Evolutionary conservation across 2,329 filamentous ascomycete genomes (phyloP).

Genomic region (Cryphonectria nitschkei): DNA sequence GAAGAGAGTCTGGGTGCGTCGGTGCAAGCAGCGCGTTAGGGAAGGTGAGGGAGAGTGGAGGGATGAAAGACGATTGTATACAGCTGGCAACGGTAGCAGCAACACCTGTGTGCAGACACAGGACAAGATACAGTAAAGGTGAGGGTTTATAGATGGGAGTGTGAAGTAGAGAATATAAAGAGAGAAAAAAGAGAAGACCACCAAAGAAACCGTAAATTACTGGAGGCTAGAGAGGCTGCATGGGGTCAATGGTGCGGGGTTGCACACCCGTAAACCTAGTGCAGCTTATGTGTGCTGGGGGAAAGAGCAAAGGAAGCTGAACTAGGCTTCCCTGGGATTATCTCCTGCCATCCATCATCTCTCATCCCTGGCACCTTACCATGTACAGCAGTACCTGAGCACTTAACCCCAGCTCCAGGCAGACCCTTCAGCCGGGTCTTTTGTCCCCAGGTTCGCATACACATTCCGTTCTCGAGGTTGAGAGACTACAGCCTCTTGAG

Average conservation of each 20-base stretch:
- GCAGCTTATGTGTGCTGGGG: not conserved
- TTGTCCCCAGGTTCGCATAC: not conserved
- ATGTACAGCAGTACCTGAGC: not conserved
- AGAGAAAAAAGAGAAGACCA: not conserved
- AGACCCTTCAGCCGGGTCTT: no score
- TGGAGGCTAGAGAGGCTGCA: not conserved
- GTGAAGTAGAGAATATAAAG: not conserved
- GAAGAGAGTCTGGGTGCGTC: not conserved
- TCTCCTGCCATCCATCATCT: not conserved
- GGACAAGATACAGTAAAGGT: not conserved
- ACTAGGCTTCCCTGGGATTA: not conserved
- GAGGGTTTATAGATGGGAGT: not conserved
- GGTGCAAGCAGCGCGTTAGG: not conserved
- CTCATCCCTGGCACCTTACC: not conserved
- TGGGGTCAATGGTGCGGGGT: not conserved
- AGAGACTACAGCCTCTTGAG: not conserved
- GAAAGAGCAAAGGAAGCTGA: not conserved
- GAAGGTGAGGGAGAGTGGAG: no score
- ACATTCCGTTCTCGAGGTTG: not conserved
- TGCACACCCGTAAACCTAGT: not conserved
- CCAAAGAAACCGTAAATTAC: not conserved
- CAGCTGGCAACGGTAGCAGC: not conserved
- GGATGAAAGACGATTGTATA: not conserved
- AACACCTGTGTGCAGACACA: not conserved
- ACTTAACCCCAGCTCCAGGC: no score